Conservation (phyloP, 106 monocot species). For the Platanthera zijinensis region DNA sequence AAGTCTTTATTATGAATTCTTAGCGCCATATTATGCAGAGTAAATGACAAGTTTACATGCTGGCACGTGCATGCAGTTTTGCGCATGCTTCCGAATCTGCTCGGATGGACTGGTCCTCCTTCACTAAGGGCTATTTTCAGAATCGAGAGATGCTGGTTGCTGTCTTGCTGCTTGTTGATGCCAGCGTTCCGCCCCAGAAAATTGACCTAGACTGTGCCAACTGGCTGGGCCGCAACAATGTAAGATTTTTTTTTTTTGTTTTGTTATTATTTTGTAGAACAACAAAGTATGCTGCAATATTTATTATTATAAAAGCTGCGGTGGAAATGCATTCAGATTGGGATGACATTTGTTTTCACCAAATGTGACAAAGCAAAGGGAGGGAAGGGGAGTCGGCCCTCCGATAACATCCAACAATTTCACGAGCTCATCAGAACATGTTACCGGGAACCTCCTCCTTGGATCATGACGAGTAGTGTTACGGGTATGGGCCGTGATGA, state of each 20-base stretch:
- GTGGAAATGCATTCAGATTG: conserved; percentile 39
- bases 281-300: not conserved
- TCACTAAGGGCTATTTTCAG: conserved; percentile 91
- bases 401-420: conserved; percentile 72
- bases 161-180: conserved; percentile 79
- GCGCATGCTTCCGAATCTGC: conserved; percentile 70
- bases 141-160: conserved; percentile 77
- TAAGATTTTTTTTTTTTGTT: conserved; percentile 13
- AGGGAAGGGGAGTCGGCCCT: conserved; percentile 57
- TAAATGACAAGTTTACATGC: too few species aligned
- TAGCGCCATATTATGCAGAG: too few species aligned
- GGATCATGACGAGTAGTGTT: conserved; percentile 96
- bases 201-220: conserved; percentile 96
- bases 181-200: conserved; percentile 76
- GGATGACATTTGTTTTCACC: conserved; percentile 88
- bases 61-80: conserved; percentile 36
- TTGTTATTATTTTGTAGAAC: not conserved
- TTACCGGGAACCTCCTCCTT: conserved; percentile 72
- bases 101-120: conserved; percentile 86
- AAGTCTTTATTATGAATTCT: too few species aligned
- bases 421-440: conserved; percentile 57
- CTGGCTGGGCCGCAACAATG: conserved; percentile 97
- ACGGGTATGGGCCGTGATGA: conserved; percentile 83
- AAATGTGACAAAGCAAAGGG: conserved; percentile 95
- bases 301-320: not conserved